Percentiles rank a stretch among this genome's conserved stretches.
Evolutionary conservation across 495 filamentous ascomycete species (phyloP).

Genomic region (Parathielavia hyrcaniae): DNA sequence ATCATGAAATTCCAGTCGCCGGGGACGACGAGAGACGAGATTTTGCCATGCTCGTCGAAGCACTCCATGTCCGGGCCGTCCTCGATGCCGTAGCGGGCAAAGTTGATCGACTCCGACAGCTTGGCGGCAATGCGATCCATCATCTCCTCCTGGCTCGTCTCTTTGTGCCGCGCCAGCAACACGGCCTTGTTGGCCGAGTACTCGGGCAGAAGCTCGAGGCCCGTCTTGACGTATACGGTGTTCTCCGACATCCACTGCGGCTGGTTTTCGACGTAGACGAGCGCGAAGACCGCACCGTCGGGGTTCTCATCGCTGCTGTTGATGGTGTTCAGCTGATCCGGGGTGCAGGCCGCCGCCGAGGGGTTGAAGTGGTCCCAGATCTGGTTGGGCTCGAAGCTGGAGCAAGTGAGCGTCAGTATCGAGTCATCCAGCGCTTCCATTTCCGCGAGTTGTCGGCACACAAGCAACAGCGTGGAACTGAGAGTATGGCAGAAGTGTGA

Average conservation of each 20-base stretch:
- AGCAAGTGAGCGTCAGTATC: background rate
- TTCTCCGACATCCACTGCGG: background rate
- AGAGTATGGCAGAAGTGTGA: too few species aligned
- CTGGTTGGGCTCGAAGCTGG: background rate
- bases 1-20: slow-evolving; percentile 10
- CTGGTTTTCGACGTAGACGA: background rate
- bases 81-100: slow-evolving; percentile 1
- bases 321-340: background rate
- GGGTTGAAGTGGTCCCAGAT: slow-evolving; percentile 4
- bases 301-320: background rate
- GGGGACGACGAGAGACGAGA: background rate
- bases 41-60: background rate
- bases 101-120: slow-evolving; percentile 1
- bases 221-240: slow-evolving; percentile 3
- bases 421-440: too few species aligned
- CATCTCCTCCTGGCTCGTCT: background rate
- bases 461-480: too few species aligned
- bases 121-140: background rate
- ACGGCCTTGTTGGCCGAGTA: background rate
- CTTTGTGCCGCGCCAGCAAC: background rate
- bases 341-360: background rate
- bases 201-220: background rate
- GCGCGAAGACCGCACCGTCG: background rate
- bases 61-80: slow-evolving; percentile 5
- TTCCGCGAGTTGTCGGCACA: too few species aligned